Base-by-base conservation (phyloP, 768 basidiomycete species). In the Boletus patriciae region DNA sequence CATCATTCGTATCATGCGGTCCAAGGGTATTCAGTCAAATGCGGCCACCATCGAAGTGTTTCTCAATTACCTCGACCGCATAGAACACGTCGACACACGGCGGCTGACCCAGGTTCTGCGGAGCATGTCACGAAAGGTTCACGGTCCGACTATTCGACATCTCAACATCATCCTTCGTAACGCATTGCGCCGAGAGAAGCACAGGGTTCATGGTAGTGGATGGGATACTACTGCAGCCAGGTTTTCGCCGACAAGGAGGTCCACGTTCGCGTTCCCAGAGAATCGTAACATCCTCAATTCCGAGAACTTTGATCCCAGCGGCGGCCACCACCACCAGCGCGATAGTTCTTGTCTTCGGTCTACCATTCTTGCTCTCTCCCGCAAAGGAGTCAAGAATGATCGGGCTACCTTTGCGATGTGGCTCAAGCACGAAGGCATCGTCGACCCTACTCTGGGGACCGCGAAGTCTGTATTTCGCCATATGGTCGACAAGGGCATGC, bases 401-500 rank as follows among this genome's bases (percentile, higher is more conserved):
- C 73, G 77, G 34, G 77, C 79, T 29, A 81, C 84, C 50, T 72
- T 85, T 49, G 82, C 80, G 9, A 71, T 89, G 60, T 84, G 87
- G 43, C 83, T 93, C 54, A 75, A 78, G 58, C 81, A 83, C 45
- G 84, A 89, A 57, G 83, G 79, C 9, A 75, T 83, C 19, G 68
- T 81, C 44, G 78, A 78, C 54, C 65, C 75, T 41, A 81, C 88
- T 61, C 68, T 81, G 55, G 73, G 76, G 40, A 69, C 78, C 5
- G 85, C 87, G 8, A 71, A 80, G 50, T 74, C 76, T 12, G 70
- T 84, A 38, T 86, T 91, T 61, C 75, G 79, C 21, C 68, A 74
- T 19, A 80, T 93, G 76, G 68, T 90, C 50, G 75, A 77, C 47
- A 83, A 83, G 54, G 92, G 92, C 11, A 77, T 94, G 52, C 82